Conservation (phyloP, 257 asterid species). For the Capsicum rhomboideum region DNA sequence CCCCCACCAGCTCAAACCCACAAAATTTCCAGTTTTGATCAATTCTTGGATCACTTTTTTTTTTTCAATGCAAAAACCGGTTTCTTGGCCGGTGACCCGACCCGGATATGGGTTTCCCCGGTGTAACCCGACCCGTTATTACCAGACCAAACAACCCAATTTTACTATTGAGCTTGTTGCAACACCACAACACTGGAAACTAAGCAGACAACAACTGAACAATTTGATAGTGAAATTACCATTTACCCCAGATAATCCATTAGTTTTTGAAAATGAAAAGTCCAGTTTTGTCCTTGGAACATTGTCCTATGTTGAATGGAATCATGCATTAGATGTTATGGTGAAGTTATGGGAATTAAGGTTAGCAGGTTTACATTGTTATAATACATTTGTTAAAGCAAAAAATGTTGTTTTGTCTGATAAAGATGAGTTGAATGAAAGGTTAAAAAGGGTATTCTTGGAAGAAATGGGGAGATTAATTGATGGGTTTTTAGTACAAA, state of each 20-base stretch:
- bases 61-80: not conserved
- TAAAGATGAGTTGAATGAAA: conserved; percentile 45
- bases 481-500: conserved; percentile 36
- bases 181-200: not conserved
- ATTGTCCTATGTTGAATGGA: conserved; percentile 65
- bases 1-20: not conserved
- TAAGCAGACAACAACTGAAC: conserved; percentile 11
- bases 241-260: conserved; percentile 25
- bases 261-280: not conserved
- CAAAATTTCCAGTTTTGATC: not conserved
- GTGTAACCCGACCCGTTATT: not conserved
- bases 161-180: conserved; percentile 39
- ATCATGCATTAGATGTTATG: conserved; percentile 44
- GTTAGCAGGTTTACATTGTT: conserved; percentile 14
- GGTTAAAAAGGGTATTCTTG: conserved; percentile 36
- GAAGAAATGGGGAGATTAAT: conserved; percentile 29
- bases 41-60: not conserved
- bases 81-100: not conserved
- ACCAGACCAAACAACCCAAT: conserved; percentile 21
- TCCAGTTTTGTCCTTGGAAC: conserved; percentile 9
- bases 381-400: conserved; percentile 24
- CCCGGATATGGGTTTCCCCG: not conserved
- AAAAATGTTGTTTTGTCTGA: conserved; percentile 49
- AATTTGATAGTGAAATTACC: conserved; percentile 13
- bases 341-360: conserved; percentile 57